phyloP scores from a whole-genome alignment of 208 protist genomes.

The Giardia duodenalis region DNA sequence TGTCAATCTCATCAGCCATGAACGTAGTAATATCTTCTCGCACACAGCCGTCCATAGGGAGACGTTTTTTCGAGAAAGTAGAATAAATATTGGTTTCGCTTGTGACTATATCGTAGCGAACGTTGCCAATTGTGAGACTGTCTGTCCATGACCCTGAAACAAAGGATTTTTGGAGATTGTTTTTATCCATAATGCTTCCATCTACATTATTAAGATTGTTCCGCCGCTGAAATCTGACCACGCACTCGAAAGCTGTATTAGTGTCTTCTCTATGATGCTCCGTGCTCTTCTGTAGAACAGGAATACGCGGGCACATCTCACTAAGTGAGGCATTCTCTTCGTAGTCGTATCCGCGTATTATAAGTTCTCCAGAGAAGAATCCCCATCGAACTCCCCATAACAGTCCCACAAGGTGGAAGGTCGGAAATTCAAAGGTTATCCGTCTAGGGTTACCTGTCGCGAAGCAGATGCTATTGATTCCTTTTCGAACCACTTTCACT shows the following conservation, averaged over 20 bases:
- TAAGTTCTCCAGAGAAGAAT: background rate
- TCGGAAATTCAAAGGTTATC: background rate
- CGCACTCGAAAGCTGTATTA: background rate
- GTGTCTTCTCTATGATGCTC: background rate
- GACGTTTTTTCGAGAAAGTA: background rate
- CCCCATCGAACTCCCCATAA: background rate
- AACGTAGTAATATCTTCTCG: background rate
- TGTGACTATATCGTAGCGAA: background rate
- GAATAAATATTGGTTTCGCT: background rate
- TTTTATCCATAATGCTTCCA: background rate
- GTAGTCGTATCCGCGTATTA: background rate
- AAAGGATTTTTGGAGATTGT: background rate
- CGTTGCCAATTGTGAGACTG: background rate
- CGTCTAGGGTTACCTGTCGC: background rate
- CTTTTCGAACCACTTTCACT: background rate
- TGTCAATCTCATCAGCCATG: background rate
- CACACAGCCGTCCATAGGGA: background rate
- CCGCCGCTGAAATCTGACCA: background rate
- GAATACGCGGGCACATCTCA: too few species aligned
- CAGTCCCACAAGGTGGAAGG: background rate
- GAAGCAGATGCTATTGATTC: background rate
- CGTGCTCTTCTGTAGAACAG: background rate
- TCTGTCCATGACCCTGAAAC: background rate
- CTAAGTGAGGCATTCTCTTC: background rate
- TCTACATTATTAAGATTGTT: background rate